Base-by-base conservation (phyloP, 306 rosid genomes). In the Datisca glomerata region DNA sequence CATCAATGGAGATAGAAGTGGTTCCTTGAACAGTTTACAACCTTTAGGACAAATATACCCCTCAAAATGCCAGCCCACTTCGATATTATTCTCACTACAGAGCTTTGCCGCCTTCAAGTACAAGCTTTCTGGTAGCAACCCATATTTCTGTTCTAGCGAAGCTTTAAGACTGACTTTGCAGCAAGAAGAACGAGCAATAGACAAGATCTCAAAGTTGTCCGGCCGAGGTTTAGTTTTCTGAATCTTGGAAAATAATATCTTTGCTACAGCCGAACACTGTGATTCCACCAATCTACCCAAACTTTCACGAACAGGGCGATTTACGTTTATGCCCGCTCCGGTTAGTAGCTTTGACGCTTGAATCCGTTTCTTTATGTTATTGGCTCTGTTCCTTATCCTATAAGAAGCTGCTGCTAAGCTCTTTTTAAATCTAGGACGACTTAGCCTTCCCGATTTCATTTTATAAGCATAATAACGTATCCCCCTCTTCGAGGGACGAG, bases 71-170 rank as follows among this genome's bases (percentile, higher is more conserved):
- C 97, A 89, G 36, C 32, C 59, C 42, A 70, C 70, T 37, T 35
- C 58, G 62, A 76, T 45, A 17, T 63, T 73, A 57, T 72, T 63
- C 71, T 89, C 95, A 38, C 95, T 77, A 60, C 97, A 89, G 42
- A 89, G 80, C 47, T 77, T 80, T 44, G 91, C 95, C 49, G 97
- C 97, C 75, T 77, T 83, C 41, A 83, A 73, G 70, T 80, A 80
- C 64, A 83, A 49, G 54, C 55, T 73, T 54, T 89, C 73, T 32
- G 97, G 95, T 29, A 89, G 55, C 37, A 64, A 41, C 58, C 91
- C 95, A 68, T 67, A 83, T 53, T 77, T 74, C 65, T 63, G 81
- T 67, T 77, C 86, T 43, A 89, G 58, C 16, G 74, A 58, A 20
- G 73, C 75, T 64, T 48, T 61, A 32, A 89, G 82, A 72, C 70